Percentiles rank a stretch among this genome's conserved stretches.
Conservation (phyloP, 306 rosid species). For the Fragaria ananassa region DNA sequence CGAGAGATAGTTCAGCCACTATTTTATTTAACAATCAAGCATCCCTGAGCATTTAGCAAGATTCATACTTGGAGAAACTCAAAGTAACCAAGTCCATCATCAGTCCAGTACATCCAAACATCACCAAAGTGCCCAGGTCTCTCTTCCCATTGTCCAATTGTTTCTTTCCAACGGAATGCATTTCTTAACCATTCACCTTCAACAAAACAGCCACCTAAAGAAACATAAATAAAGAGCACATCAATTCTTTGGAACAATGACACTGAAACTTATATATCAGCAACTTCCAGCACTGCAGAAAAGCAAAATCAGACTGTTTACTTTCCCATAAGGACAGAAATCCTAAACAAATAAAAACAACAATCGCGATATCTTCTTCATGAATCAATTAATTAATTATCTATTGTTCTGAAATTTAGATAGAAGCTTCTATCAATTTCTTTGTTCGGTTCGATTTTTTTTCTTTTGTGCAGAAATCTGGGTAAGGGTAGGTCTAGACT, state of each 20-base stretch:
- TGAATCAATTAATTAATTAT: no score
- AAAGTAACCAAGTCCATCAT: slow-evolving; percentile 90
- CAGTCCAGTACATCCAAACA: slow-evolving; percentile 99
- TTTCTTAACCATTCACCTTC: slow-evolving; percentile 95
- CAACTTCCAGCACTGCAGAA: not conserved
- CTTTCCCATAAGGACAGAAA: not conserved
- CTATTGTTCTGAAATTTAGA: no score
- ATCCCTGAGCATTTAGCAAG: slow-evolving; percentile 2
- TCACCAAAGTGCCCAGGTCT: slow-evolving; percentile 99
- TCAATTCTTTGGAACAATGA: not conserved
- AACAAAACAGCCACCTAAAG: slow-evolving; percentile 86
- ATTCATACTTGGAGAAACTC: slow-evolving; percentile 86
- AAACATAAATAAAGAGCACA: not conserved
- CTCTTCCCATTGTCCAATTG: slow-evolving; percentile 92
- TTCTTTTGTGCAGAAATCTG: not conserved
- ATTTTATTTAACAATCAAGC: not conserved
- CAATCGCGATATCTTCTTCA: not conserved
- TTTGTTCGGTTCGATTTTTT: not conserved
- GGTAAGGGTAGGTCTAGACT: not conserved
- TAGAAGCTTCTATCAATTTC: not conserved
- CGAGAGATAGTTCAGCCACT: not conserved
- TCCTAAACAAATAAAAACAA: not conserved
- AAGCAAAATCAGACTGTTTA: not conserved
- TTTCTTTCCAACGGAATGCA: slow-evolving; percentile 93
- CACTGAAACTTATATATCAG: not conserved